These are phyloP conservation scores for Xerophyta viscosa DNA, from an alignment of 106 monocot species.

Conservation along the genomic window DNA sequence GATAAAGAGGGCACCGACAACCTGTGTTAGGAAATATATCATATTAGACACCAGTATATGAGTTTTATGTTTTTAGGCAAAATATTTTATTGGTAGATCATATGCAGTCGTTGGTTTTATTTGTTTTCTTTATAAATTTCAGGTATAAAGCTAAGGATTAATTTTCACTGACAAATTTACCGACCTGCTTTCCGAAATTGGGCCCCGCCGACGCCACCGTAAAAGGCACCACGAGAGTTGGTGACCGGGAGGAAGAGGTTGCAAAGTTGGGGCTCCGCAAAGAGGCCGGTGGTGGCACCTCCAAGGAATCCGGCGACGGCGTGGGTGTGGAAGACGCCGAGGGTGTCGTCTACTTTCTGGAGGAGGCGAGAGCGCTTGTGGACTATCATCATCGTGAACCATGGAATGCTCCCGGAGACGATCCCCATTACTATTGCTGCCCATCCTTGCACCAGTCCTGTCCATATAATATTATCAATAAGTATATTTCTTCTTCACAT, in stretches of 20 bases:
- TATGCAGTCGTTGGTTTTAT: too few relatives aligned
- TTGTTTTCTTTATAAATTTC: too few relatives aligned
- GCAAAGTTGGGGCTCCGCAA: conserved; percentile 16
- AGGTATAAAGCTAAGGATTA: too few relatives aligned
- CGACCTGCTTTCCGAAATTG: too few relatives aligned
- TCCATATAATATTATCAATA: too few relatives aligned
- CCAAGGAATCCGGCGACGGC: conserved; percentile 2
- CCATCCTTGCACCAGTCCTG: conserved; percentile 44
- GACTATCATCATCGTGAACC: conserved; percentile 29
- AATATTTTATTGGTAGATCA: too few relatives aligned
- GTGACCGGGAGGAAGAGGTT: conserved; percentile 16
- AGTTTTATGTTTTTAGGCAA: too few relatives aligned
- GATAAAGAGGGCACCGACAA: conserved; percentile 19
- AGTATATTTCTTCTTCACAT: too few relatives aligned
- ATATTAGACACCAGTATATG: too few relatives aligned
- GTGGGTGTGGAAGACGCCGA: background rate
- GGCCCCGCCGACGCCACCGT: conserved; percentile 14
- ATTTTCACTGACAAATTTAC: too few relatives aligned
- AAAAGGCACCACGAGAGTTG: conserved; percentile 9
- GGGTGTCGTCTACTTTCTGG: conserved; percentile 10
- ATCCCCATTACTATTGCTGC: conserved; percentile 28
- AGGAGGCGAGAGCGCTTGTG: conserved; percentile 12
- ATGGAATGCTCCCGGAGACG: conserved; percentile 20
- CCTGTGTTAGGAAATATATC: conserved; percentile 20
- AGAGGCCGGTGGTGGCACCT: conserved; percentile 1